Conservation (phyloP, 2,329 filamentous ascomycete species). For the Trichophyton equinum region DNA sequence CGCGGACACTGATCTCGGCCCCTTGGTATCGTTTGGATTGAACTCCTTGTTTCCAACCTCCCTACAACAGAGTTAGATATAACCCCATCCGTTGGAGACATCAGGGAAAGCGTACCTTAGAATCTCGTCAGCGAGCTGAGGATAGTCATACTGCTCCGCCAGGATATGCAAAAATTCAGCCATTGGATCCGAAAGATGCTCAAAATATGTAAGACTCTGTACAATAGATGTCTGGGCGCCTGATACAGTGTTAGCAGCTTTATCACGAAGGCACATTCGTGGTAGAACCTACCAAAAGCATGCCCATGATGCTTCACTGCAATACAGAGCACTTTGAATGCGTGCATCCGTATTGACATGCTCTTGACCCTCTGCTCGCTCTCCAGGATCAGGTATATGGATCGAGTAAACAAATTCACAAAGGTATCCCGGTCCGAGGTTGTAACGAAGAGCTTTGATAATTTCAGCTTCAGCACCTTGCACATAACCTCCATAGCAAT, state of each 20-base stretch:
- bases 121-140: conserved; percentile 86
- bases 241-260: conserved; percentile 30
- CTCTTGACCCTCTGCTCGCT: conserved; percentile 86
- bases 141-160: conserved; percentile 93
- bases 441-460: conserved; percentile 85
- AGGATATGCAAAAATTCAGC: conserved; percentile 94
- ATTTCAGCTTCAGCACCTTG: conserved; percentile 84
- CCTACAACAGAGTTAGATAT: conserved; percentile 30
- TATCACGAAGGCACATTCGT: neutral
- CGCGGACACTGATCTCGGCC: conserved; percentile 88
- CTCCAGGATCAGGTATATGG: conserved; percentile 86
- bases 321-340: conserved; percentile 91
- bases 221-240: conserved; percentile 95
- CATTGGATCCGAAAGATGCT: conserved; percentile 98
- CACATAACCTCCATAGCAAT: conserved; percentile 86
- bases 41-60: conserved; percentile 97
- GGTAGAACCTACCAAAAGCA: conserved; percentile 58
- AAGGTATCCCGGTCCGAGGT: conserved; percentile 95
- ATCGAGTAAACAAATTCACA: conserved; percentile 77
- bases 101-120: conserved; percentile 39
- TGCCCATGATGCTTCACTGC: conserved; percentile 97
- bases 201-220: conserved; percentile 94
- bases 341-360: conserved; percentile 84
- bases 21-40: conserved; percentile 88
- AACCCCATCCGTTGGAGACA: neutral